Evolutionary conservation across 1,139 yeast species (phyloP).

Genomic region (Geotrichum carabidarum): DNA sequence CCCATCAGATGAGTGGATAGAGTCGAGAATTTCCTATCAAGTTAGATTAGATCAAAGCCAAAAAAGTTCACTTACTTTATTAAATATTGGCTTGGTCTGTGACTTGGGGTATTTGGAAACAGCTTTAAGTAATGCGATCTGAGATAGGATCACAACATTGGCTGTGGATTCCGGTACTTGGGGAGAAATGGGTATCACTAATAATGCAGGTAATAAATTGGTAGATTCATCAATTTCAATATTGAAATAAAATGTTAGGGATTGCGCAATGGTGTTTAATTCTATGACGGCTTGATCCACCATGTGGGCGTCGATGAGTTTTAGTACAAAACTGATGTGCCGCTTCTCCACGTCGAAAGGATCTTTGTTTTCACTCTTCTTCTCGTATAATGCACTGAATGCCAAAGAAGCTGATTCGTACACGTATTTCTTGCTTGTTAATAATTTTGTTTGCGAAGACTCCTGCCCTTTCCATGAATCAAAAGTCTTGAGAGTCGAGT

Average conservation of each 20-base stretch:
- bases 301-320: constrained; percentile 23
- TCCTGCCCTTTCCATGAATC: constrained; percentile 16
- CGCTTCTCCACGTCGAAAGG: constrained; percentile 22
- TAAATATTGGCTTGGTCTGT: constrained; percentile 20
- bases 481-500: constrained; percentile 16
- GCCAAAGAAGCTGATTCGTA: constrained; percentile 22
- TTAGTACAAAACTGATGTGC: constrained; percentile 24
- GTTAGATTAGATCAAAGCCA: background rate
- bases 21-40: constrained; percentile 10
- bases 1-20: constrained; percentile 13
- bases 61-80: constrained; percentile 15
- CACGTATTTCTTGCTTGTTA: constrained; percentile 17
- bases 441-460: background rate
- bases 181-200: background rate
- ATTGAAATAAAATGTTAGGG: background rate
- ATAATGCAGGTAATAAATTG: background rate
- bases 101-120: constrained; percentile 19
- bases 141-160: constrained; percentile 21
- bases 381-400: constrained; percentile 18
- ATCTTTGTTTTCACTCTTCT: background rate
- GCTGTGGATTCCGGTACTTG: constrained; percentile 6
- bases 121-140: constrained; percentile 22
- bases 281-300: constrained; percentile 23
- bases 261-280: constrained; percentile 8
- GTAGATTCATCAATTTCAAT: background rate